Evolutionary conservation across 108 stramenopile species (phyloP), one percentile per base, ranked within the genome.

Genomic region (Phaeodactylum tricornutum): DNA sequence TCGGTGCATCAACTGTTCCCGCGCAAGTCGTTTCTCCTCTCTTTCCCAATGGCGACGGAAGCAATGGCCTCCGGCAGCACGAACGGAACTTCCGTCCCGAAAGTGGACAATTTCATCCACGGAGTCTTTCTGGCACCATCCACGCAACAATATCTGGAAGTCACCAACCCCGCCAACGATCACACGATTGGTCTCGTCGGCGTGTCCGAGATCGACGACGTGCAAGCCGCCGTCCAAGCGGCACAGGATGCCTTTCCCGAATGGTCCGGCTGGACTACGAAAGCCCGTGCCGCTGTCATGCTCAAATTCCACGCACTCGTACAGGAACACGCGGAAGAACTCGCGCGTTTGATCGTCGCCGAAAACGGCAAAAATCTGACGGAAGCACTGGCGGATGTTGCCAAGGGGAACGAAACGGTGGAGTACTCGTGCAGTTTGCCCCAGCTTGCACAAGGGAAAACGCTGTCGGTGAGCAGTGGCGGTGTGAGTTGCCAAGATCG

Each of bases 321-420:
- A 6, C 55, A 67, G 14, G 37, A 68, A 26, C 66, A 95, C 64
- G 72, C 85, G 19, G 37, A 83, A 35, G 93, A 94, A 55, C 50
- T 98, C 47, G 95, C 95, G 0, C 55, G 61, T 26, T 46, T 95
- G 24, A 92, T 97, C 43, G 93, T 93, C 9, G 51, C 39, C 6
- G 96, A 99, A 67, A 95, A 96, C 47, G 96, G 98, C 11, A 97
- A 97, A 77, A 97, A 96, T 59, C 69, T 88, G 5, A 87, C 92
- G 20, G 98, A 99, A 63, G 96, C 95, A 4, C 35, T 86, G 54
- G 95, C 93, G 24, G 92, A 93, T 53, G 89, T 96, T 28, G 93
- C 97, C 58, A 98, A 98, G 61, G 97, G 95, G 3, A 94, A 94
- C 39, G 97, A 98, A 62, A 98, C 97, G 25, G 92, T 98, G 32